A percentile compares a stretch with the other conserved stretches of the same genome.
These are phyloP conservation scores for Aspergillus avenaceus DNA, from an alignment of 495 filamentous ascomycete genomes.

Conservation along the genomic window DNA sequence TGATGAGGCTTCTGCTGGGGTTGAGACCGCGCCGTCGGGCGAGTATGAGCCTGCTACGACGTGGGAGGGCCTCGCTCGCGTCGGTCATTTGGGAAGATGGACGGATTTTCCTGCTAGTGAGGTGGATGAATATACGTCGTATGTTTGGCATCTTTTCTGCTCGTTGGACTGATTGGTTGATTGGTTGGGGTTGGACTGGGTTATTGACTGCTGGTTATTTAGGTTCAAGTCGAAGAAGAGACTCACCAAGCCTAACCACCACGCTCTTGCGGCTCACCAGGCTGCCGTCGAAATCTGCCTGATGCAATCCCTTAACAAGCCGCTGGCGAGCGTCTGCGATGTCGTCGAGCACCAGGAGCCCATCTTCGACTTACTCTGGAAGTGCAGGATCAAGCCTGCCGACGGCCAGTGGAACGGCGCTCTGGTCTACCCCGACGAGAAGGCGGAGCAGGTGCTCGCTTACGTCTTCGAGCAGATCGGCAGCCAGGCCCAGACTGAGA, in stretches of 20 bases:
- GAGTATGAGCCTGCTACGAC: conserved; percentile 59
- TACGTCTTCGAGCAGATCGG: conserved; percentile 42
- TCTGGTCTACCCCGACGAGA: conserved; percentile 28
- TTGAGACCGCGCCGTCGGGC: conserved; percentile 3
- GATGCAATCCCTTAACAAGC: conserved; percentile 33
- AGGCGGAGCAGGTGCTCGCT: conserved; percentile 25
- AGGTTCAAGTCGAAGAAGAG: conserved; percentile 18
- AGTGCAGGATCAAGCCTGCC: conserved; percentile 25
- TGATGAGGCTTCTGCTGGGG: no score
- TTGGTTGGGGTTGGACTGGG: not conserved
- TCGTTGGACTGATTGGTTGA: not conserved
- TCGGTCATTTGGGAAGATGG: conserved; percentile 53
- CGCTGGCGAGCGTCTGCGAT: conserved; percentile 23
- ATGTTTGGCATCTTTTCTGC: conserved; percentile 11
- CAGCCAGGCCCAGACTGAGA: conserved; percentile 8
- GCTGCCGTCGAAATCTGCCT: conserved; percentile 46
- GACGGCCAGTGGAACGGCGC: conserved; percentile 22
- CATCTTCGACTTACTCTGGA: conserved; percentile 22
- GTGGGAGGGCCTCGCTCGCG: conserved; percentile 52
- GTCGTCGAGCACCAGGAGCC: conserved; percentile 26
- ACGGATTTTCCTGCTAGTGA: conserved; percentile 23
- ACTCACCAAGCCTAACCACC: conserved; percentile 16
- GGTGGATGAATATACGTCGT: conserved; percentile 24
- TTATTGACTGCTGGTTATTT: not conserved
- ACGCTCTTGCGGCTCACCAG: conserved; percentile 32